These are phyloP conservation scores for Mycena vitilis DNA, from an alignment of 768 basidiomycete species.

Conservation along the genomic window DNA sequence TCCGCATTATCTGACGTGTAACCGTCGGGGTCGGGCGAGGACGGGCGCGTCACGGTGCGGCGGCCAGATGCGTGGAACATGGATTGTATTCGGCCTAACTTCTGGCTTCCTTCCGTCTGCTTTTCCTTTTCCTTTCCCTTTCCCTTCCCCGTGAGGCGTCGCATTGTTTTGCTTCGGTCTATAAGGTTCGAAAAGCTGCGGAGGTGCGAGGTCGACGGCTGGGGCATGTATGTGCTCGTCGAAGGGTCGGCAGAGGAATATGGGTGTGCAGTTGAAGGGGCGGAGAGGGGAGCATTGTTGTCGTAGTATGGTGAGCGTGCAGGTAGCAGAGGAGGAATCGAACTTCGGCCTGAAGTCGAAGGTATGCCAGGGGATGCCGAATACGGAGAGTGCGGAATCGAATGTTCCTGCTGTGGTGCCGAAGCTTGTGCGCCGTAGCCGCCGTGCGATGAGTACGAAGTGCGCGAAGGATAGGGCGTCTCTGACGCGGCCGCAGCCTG, in stretches of 20 bases:
- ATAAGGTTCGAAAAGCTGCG: conserved; percentile 15
- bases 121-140: conserved; percentile 18
- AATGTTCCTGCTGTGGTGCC: not conserved
- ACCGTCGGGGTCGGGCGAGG: conserved; percentile 4
- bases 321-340: not conserved
- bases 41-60: not conserved
- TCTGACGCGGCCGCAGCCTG: not conserved
- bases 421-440: not conserved
- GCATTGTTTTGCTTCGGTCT: conserved; percentile 11
- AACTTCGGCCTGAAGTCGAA: not conserved
- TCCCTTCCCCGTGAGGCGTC: not conserved
- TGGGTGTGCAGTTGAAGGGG: not conserved
- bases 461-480: conserved; percentile 12
- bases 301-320: conserved; percentile 1
- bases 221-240: not conserved
- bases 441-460: not conserved
- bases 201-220: not conserved
- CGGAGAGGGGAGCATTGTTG: not conserved
- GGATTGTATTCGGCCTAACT: conserved; percentile 4
- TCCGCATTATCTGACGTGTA: not conserved
- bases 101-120: not conserved
- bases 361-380: not conserved
- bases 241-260: not conserved
- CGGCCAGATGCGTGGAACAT: conserved; percentile 9
- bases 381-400: not conserved